Evolutionary conservation across 1,284 basidiomycete species (phyloP), one percentile per base, ranked within the genome.

Genomic region (Ganoderma meredithae): DNA sequence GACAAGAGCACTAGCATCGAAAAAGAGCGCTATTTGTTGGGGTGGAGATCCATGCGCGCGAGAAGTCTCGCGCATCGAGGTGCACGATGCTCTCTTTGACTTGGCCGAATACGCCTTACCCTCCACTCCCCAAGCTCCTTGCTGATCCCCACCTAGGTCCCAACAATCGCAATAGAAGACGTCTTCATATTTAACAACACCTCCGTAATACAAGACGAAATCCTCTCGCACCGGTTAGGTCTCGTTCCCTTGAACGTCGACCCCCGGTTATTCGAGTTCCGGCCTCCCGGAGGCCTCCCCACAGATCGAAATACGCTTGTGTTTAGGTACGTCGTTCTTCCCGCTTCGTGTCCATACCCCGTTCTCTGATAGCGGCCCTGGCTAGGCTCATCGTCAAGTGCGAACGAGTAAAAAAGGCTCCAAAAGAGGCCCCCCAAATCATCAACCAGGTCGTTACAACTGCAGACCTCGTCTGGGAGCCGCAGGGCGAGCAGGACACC

Each of bases 141-240:
- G 19, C 22, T 27, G 40, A n/a, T 22, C 1, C 36, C 31, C 1
- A 1, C 19, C 8, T 75, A 96, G 95, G 93, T 98, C 0, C 96
- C 96, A 0, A 94, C 95, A 0, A 84, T 99, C 15, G 94, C 94
- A n/a, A 93, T 99, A 68, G 97, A 99, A 78, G 85, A 93, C 71
- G 95, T 96, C 9, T 99, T 96, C 80, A 86, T 98, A 2, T 98
- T 92, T 90, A 94, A 98, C 83, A 99, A 60, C 39, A 60, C 58
- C 36, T 60, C 58, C 40, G 58, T 60, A 5, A 60, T 60, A 22
- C 58, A 60, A 4, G 58, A 60, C 22, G 58, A 60, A 27, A 27
- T 60, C 22, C 58, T 60, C 0, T 39, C 58, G 0, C 58, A 60
- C 22, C 58, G 58, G 1, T 22, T 60, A 60, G 58, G 58, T 17